A percentile compares a stretch with the other conserved stretches of the same genome.
phyloP scores from a whole-genome alignment of 805 yeast genomes.

The Isabelozyma gotoi region DNA sequence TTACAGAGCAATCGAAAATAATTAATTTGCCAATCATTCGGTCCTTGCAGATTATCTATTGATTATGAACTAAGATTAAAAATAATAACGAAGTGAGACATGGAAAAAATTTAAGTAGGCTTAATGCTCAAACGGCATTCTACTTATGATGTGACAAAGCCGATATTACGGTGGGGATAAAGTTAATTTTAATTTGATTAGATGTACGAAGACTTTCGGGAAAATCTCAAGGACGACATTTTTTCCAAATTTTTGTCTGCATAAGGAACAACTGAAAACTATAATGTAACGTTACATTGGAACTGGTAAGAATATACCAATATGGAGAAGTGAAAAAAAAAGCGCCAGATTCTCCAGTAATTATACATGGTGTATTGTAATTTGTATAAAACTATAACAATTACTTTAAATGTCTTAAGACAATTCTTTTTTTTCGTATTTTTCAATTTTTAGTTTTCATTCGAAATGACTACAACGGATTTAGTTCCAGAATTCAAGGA shows the following conservation, averaged over 20 bases:
- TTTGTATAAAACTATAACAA: no score
- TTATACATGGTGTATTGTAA: not conserved
- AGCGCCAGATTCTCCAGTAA: not conserved
- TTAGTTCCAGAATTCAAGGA: conserved; percentile 34
- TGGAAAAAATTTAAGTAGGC: no score
- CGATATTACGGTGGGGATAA: not conserved
- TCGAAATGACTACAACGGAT: conserved; percentile 8
- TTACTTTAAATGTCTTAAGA: no score
- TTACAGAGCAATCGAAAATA: no score
- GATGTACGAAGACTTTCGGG: not conserved
- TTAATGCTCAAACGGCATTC: no score
- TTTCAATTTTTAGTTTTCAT: no score
- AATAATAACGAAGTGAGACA: no score
- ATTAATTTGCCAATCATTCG: no score
- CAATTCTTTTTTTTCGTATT: conserved; percentile 3
- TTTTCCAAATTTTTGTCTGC: not conserved
- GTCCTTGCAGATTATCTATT: no score
- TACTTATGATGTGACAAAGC: no score
- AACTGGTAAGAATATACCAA: not conserved
- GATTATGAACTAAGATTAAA: no score
- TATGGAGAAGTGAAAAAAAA: no score
- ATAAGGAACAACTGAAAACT: not conserved
- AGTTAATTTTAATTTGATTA: not conserved
- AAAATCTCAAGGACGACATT: not conserved
- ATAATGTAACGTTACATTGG: conserved; percentile 10